Evolutionary conservation across 2,329 filamentous ascomycete species (phyloP).

Genomic region (Xylariaceae sp.): DNA sequence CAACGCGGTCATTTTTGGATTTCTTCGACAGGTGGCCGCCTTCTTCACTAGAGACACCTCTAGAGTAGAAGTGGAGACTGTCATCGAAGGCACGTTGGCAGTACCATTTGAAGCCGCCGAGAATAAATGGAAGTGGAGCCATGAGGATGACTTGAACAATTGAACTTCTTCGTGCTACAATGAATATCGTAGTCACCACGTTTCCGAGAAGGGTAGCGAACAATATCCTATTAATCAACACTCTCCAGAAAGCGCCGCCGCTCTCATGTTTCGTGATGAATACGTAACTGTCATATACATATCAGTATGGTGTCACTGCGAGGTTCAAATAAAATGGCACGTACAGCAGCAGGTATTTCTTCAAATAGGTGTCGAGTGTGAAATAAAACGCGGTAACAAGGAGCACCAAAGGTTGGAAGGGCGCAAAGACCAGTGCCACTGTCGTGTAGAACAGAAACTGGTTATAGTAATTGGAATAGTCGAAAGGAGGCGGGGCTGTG

Average conservation of each 20-base stretch:
- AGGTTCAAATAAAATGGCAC: background rate
- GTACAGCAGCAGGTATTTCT: constrained; percentile 80
- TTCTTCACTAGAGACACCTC: constrained; percentile 44
- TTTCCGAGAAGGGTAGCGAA: constrained; percentile 19
- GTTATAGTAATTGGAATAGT: constrained; percentile 94
- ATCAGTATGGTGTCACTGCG: background rate
- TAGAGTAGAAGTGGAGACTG: constrained; percentile 64
- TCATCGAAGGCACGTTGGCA: constrained; percentile 64
- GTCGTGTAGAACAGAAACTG: constrained; percentile 93
- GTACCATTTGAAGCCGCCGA: constrained; percentile 79
- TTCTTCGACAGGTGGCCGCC: constrained; percentile 44
- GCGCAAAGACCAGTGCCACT: constrained; percentile 75
- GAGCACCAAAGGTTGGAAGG: constrained; percentile 80
- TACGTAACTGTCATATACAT: constrained; percentile 53
- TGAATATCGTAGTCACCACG: constrained; percentile 39
- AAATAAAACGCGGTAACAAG: constrained; percentile 86
- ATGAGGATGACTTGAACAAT: constrained; percentile 61
- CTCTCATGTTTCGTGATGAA: constrained; percentile 95
- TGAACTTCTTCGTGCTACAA: constrained; percentile 64
- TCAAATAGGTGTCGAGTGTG: constrained; percentile 74
- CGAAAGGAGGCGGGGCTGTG: constrained; percentile 83
- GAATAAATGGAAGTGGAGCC: constrained; percentile 67
- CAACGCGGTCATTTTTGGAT: constrained; percentile 61
- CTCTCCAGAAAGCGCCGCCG: constrained; percentile 84
- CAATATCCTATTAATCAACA: constrained; percentile 70